phyloP scores from a whole-genome alignment of 2,329 filamentous ascomycete species.

The Verticillium longisporum region DNA sequence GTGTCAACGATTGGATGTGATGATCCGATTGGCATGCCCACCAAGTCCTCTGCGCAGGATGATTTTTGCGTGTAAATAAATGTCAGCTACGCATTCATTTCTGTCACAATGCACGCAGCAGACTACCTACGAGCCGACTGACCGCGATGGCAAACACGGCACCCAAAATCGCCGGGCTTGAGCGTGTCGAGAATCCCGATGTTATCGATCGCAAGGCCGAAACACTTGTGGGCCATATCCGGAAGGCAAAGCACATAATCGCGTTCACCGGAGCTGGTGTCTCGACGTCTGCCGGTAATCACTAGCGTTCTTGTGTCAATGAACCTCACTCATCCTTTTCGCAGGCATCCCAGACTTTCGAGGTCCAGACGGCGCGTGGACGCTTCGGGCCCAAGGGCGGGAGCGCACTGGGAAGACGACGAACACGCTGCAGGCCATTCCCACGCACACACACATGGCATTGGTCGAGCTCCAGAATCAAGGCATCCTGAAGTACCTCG shows the following conservation, averaged over 20 bases:
- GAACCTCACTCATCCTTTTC: background rate
- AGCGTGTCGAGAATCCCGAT: background rate
- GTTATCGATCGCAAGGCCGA: slow-evolving; percentile 26
- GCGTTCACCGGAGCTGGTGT: slow-evolving; percentile 39
- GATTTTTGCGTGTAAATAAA: too few species aligned
- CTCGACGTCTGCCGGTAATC: slow-evolving; percentile 35
- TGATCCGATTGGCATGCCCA: background rate
- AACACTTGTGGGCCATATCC: slow-evolving; percentile 27
- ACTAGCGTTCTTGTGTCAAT: background rate
- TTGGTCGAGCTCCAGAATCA: slow-evolving; percentile 34
- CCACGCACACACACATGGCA: slow-evolving; percentile 39
- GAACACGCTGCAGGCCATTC: slow-evolving; percentile 34
- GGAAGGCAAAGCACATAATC: slow-evolving; percentile 36
- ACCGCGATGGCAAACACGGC: slow-evolving; percentile 5
- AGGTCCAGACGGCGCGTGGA: slow-evolving; percentile 39
- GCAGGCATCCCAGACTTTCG: slow-evolving; percentile 40
- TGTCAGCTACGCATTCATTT: background rate
- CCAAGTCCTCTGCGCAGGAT: background rate
- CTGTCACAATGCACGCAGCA: too few species aligned
- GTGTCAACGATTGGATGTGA: background rate
- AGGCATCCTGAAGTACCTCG: slow-evolving; percentile 32
- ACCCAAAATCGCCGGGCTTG: slow-evolving; percentile 6
- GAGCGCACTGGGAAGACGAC: slow-evolving; percentile 21
- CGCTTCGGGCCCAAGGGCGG: slow-evolving; percentile 32
- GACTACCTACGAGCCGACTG: too few species aligned